These are phyloP conservation scores for Thermothelomyces thermophilus DNA, from an alignment of 2,329 filamentous ascomycete species.

Conservation along the genomic window DNA sequence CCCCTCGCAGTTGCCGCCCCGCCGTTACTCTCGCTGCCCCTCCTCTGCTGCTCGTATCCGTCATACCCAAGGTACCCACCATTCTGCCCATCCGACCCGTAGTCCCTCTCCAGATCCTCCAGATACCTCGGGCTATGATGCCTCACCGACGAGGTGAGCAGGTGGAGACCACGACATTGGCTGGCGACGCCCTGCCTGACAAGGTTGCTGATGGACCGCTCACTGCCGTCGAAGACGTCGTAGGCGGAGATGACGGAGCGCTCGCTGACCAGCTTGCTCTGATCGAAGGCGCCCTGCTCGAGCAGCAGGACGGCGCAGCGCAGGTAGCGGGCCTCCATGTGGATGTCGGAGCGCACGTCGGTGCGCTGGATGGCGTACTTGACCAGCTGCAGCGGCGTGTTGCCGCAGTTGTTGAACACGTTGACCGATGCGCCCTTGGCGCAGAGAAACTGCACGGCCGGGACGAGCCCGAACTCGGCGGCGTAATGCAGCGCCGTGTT, in stretches of 20 bases:
- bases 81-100: constrained; percentile 4
- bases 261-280: constrained; percentile 26
- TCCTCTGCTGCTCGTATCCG: not conserved
- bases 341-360: constrained; percentile 26
- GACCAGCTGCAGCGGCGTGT: constrained; percentile 25
- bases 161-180: constrained; percentile 22
- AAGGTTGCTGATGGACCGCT: constrained; percentile 23
- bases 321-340: constrained; percentile 26
- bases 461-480: constrained; percentile 24
- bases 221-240: constrained; percentile 25
- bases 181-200: constrained; percentile 23
- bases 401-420: constrained; percentile 27
- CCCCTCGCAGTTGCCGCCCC: not conserved
- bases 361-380: constrained; percentile 27
- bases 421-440: constrained; percentile 21
- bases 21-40: not conserved
- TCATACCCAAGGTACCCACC: constrained; percentile 1
- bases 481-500: constrained; percentile 26
- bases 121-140: constrained; percentile 12
- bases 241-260: constrained; percentile 23
- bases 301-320: constrained; percentile 24
- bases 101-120: constrained; percentile 4
- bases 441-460: constrained; percentile 23
- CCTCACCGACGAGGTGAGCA: constrained; percentile 19
- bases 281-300: constrained; percentile 25